Evolutionary conservation across 495 filamentous ascomycete genomes (phyloP), one percentile per base, ranked within the genome.

Genomic region (Aspergillus panamensis): DNA sequence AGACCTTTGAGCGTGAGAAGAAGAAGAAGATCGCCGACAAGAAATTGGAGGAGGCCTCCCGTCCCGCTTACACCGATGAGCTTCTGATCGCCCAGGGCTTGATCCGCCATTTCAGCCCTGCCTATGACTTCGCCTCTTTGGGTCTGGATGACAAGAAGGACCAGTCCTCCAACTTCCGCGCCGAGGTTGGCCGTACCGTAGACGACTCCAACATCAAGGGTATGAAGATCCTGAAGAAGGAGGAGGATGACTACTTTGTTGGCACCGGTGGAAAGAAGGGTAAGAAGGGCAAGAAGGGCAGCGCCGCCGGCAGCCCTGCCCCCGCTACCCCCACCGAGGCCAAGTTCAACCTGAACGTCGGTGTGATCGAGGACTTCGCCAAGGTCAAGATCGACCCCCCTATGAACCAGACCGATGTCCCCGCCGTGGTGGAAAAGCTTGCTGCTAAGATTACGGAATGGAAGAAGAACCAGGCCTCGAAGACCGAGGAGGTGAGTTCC

Each of bases 381-480:
- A 88, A 89, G 73, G 70, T 97, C 64, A 86, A 87, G 68, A 82
- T 97, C 62, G 87, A 94, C 51, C 87, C 91, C 43, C 95, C 94
- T 3, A 91, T 89, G 83, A 86, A 82, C 70, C 86, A 91, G 65
- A 76, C 84, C 30, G 94, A 93, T 65, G 87, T 97, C 8, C 84
- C 92, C 8, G 78, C 77, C 43, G 82, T 82, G 3, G 72, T 89
- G 12, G 91, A 96, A 81, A 93, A 96, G 79, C 80, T 97, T 63
- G 91, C 91, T 69, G 88, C 82, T 57, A 97, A 97, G 80, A 78
- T 96, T 39, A 87, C 85, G n/a, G 82, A 87, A 63, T 99, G 93
- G 90, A 96, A 96, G 81, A 80, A 85, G 40, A 88, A 95, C 73
- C 93, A 97, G 77, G 83, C 89, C 35, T 79, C 82, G 55, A 90